A percentile compares a stretch with the other conserved stretches of the same genome.
These are phyloP conservation scores for Angomonas deanei DNA, from an alignment of 208 protist species.

Conservation along the genomic window DNA sequence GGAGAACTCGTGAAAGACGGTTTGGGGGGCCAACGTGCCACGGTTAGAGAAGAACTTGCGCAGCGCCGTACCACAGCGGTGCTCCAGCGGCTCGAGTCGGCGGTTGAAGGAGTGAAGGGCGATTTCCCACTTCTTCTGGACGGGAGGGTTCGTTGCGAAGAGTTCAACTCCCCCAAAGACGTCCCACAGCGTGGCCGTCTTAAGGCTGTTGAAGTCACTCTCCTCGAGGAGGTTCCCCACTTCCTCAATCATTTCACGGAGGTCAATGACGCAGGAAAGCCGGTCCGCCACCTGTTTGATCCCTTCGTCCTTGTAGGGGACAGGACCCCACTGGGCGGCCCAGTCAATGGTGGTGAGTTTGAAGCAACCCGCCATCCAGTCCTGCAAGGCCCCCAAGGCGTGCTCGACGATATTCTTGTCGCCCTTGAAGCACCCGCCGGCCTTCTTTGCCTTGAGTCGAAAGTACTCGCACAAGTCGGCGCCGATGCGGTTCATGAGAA, in stretches of 20 bases:
- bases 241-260: constrained; percentile 73
- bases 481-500: constrained; percentile 79
- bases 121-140: constrained; percentile 60
- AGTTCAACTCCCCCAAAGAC: constrained; percentile 64
- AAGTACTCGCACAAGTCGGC: constrained; percentile 69
- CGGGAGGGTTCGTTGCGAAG: constrained; percentile 42
- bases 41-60: constrained; percentile 67
- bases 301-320: constrained; percentile 50
- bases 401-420: constrained; percentile 50
- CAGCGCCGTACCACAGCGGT: constrained; percentile 70
- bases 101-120: constrained; percentile 70
- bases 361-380: constrained; percentile 67
- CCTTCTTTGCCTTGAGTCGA: constrained; percentile 18
- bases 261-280: constrained; percentile 38
- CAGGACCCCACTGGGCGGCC: constrained; percentile 42
- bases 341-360: constrained; percentile 84
- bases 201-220: constrained; percentile 40
- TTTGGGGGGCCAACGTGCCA: constrained; percentile 70
- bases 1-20: constrained; percentile 78
- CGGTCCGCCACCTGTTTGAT: constrained; percentile 47
- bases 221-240: constrained; percentile 54
- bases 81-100: constrained; percentile 79
- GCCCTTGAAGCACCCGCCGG: constrained; percentile 50
- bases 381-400: constrained; percentile 60
- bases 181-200: constrained; percentile 75